Evolutionary conservation across 2,329 filamentous ascomycete genomes (phyloP).

Genomic region (Ceratocystis huliohia): DNA sequence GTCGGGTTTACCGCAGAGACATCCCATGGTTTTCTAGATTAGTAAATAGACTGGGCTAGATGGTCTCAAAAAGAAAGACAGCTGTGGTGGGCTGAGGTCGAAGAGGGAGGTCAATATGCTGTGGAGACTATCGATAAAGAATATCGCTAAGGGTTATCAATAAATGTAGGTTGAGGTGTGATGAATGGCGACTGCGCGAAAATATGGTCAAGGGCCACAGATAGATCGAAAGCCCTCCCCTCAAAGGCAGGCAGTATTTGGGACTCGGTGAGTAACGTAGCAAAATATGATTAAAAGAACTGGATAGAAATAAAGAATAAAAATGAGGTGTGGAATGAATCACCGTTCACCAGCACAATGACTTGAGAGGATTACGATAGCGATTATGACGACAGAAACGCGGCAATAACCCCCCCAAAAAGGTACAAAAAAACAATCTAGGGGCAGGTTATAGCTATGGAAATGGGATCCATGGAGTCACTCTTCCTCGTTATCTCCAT

Average conservation of each 20-base stretch:
- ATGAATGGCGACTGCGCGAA: background rate
- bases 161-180: no score
- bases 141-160: no score
- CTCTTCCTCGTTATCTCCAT: background rate
- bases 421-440: background rate
- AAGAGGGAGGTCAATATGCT: background rate
- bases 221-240: background rate
- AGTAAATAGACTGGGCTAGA: background rate
- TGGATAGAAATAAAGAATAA: background rate
- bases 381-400: slow-evolving; percentile 2
- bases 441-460: background rate
- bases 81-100: background rate
- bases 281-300: background rate
- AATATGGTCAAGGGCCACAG: background rate
- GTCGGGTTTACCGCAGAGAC: slow-evolving; percentile 64
- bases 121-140: background rate
- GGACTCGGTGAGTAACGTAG: background rate
- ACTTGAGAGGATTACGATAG: background rate
- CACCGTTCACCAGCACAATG: background rate
- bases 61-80: background rate
- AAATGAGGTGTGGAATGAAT: background rate
- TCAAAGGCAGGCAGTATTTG: background rate
- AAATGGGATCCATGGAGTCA: no score
- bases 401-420: background rate
- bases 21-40: slow-evolving; percentile 52